Base-by-base conservation (phyloP, 345 rosid genomes). In the Salix arbutifolia region DNA sequence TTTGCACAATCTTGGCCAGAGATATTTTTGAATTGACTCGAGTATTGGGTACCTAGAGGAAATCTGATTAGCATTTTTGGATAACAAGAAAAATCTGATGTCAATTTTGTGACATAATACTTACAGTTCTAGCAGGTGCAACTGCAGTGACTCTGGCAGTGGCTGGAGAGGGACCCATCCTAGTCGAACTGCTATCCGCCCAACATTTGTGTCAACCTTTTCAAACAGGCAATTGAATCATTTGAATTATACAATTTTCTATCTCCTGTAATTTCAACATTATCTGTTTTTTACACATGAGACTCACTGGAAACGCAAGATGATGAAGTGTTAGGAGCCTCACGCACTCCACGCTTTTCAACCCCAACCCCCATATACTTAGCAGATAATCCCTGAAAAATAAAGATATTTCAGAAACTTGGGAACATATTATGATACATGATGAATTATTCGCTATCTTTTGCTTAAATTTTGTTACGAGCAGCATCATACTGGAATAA, bases 161-260 rank as follows among this genome's bases (percentile, higher is more conserved):
- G 99, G 97, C 81, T 89, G 93, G 61, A 95, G 87, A 48, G 99
- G 99, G 66, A 93, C 99, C 99, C 99, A 95, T 81, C 99, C 99
- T 70, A 95, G 79, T 79, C 99, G 86, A 80, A 95, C 98, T 9
- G 98, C 99, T 76, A 95, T 95, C 48, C 97, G 90, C 78, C 99
- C 99, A 25, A 95, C 99, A 80, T 95, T 93, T 3, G 97, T 95
- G 83, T 93, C 99, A 67, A 95, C 99, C 99, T 95, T 88, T 75
- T 68, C 40, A 40, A 70, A 44, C 84, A 71, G 52, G 76, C 72
- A 71, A 74, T 67, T 53, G 69, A 73, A 23, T 61, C 4, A 79
- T 50, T 31, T 37, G 64, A 25, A 50, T 50, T 72, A 50, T 70
- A 58, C 26, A 10, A 76, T 72, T 76, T 70, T 71, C 70, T 78